phyloP scores from a whole-genome alignment of 1,284 basidiomycete genomes.

The Apiotrichum laibachii region DNA sequence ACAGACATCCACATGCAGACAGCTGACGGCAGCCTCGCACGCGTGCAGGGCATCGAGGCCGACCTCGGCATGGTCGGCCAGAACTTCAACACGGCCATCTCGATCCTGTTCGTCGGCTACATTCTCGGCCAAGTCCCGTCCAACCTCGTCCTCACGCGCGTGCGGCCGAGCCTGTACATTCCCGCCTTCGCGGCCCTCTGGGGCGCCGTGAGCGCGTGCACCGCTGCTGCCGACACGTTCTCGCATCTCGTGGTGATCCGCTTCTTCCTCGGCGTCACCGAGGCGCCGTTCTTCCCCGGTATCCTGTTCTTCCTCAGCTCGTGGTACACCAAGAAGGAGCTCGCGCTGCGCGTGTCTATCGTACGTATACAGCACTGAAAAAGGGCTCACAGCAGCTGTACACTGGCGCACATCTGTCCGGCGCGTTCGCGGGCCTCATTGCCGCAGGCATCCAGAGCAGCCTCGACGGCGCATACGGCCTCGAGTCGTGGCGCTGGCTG shows the following conservation, averaged over 20 bases:
- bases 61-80: slow-evolving; percentile 37
- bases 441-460: slow-evolving; percentile 29
- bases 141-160: slow-evolving; percentile 30
- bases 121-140: slow-evolving; percentile 43
- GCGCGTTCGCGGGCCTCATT: slow-evolving; percentile 36
- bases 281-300: slow-evolving; percentile 37
- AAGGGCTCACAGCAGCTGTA: slow-evolving; percentile 15
- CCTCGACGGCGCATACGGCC: slow-evolving; percentile 18
- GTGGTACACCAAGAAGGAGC: slow-evolving; percentile 29
- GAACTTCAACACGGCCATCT: slow-evolving; percentile 42
- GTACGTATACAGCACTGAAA: not conserved
- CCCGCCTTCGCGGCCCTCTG: slow-evolving; percentile 20
- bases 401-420: slow-evolving; percentile 28
- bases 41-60: slow-evolving; percentile 22
- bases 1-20: not conserved
- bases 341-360: slow-evolving; percentile 11
- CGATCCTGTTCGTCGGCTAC: slow-evolving; percentile 48
- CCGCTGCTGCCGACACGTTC: slow-evolving; percentile 16
- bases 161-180: slow-evolving; percentile 20
- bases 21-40: slow-evolving; percentile 9
- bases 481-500: slow-evolving; percentile 24
- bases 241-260: slow-evolving; percentile 19
- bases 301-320: slow-evolving; percentile 26
- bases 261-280: slow-evolving; percentile 40
- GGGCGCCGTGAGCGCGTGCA: slow-evolving; percentile 17